Base-by-base conservation (phyloP, 192 early-diverging fungal genomes). In the Coemansia sp. region DNA sequence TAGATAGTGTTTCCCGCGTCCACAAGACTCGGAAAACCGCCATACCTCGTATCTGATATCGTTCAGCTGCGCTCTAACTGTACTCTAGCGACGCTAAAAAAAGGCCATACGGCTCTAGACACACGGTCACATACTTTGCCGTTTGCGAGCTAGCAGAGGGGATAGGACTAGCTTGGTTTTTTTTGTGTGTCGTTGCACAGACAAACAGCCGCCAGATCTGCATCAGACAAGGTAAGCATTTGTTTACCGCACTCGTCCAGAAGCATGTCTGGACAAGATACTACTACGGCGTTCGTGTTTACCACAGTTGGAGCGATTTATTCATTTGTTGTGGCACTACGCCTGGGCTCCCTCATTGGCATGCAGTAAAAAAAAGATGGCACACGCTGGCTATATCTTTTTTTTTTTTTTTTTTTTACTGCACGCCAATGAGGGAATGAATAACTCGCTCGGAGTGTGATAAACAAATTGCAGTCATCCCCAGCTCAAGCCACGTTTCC, bases 401-500 rank as follows among this genome's bases (percentile, higher is more conserved):
- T 34, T 16, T 16, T 27, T 54, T 38, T 16, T 16, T 27, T 54
- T 38, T 27, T 10, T 33, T 57, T 31, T 57, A 57, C 54, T 57
- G 54, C 51, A 22, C 10, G 22, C 27, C 54, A 57, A 54, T 29
- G 22, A 15, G 27, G 54, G 24, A 57, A 57, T 51, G 47, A 51
- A n/a, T 20, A 20, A 51, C 7, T 51, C 16, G 52, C 11, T 29
- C 3, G 43, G 43, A 55, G 18, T 38, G 33, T 33, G 16, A 22
- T 47, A 55, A 27, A 29, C 20, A 66, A 29, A 36, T 66, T 15
- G 47, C 51, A 33, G 24, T 27, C 29, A 27, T 46, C 36, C 36
- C 66, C 64, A 44, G 51, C 38, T 70, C 67, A 70, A 75, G 73
- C 73, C 73, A 75, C 73, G 73, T 70, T 69, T 75, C 34, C 67